A percentile compares a stretch with the other conserved stretches of the same genome.
Evolutionary conservation across 331 rosid genomes (phyloP).

Genomic region (Stylosanthes scabra): DNA sequence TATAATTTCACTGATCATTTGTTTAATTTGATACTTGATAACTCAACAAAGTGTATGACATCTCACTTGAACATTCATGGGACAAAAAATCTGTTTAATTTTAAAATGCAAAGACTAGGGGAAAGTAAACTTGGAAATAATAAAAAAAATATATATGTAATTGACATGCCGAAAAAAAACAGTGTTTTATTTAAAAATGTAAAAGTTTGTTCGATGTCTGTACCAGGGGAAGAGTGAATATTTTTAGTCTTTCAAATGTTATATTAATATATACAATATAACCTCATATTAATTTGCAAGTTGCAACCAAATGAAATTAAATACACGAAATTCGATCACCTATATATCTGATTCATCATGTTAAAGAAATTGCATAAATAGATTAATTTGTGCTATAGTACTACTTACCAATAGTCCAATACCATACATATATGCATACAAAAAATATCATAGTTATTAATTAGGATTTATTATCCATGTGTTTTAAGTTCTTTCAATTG

Average conservation of each 20-base stretch:
- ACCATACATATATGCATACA: no score
- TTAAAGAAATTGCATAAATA: no score
- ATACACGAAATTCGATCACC: constrained; percentile 19
- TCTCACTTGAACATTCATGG: constrained; percentile 51
- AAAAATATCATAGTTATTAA: no score
- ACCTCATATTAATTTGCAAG: background rate
- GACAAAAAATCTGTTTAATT: constrained; percentile 55
- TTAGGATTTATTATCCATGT: no score
- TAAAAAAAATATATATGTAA: constrained; percentile 17
- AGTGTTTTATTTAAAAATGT: constrained; percentile 17
- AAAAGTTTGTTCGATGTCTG: constrained; percentile 25
- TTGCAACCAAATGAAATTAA: constrained; percentile 5
- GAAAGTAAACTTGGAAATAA: constrained; percentile 36
- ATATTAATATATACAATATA: background rate
- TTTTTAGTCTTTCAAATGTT: constrained; percentile 7
- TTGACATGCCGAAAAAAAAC: constrained; percentile 29
- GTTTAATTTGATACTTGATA: constrained; percentile 33
- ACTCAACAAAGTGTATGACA: constrained; percentile 39
- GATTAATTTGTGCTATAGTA: no score
- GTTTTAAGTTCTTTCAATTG: background rate
- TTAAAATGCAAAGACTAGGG: constrained; percentile 44
- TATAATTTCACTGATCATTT: constrained; percentile 42
- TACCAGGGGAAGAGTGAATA: constrained; percentile 12
- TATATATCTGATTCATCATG: no score
- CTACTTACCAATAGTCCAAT: no score